phyloP scores from a whole-genome alignment of 2,329 filamentous ascomycete genomes.

The Lecanicillium sp. region DNA sequence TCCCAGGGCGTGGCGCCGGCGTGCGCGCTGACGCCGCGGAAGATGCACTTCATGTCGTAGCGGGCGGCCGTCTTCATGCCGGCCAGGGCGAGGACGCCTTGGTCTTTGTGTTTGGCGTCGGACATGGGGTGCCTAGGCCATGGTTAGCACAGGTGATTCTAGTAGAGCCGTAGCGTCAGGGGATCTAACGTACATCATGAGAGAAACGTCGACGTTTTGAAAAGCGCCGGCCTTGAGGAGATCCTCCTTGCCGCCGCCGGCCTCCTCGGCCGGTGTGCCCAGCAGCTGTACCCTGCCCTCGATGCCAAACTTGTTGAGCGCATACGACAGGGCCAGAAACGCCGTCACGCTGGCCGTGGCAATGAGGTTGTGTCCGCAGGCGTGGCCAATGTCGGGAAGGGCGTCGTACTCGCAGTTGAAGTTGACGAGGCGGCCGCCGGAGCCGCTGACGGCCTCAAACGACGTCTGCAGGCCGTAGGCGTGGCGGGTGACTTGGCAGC shows the following conservation, averaged over 20 bases:
- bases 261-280: conserved; percentile 36
- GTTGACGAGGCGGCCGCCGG: conserved; percentile 30
- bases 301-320: too few species aligned
- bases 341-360: conserved; percentile 30
- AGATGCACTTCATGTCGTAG: conserved; percentile 23
- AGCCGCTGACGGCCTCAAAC: conserved; percentile 38
- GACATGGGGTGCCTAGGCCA: not conserved
- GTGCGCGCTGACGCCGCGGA: conserved; percentile 25
- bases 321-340: conserved; percentile 19
- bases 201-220: conserved; percentile 2
- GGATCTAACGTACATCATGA: not conserved
- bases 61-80: conserved; percentile 22
- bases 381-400: conserved; percentile 36
- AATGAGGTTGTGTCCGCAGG: conserved; percentile 39
- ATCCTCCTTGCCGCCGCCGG: conserved; percentile 30
- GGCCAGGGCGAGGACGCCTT: conserved; percentile 14
- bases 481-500: conserved; percentile 37
- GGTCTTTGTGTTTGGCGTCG: not conserved
- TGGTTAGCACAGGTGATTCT: not conserved
- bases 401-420: conserved; percentile 42
- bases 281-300: conserved; percentile 17
- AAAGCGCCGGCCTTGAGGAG: conserved; percentile 22
- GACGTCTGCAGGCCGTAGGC: conserved; percentile 44
- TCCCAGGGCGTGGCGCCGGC: conserved; percentile 28
- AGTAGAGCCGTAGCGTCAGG: not conserved